phyloP scores from a whole-genome alignment of 495 filamentous ascomycete genomes.

The Aspergillus saccharolyticus region DNA sequence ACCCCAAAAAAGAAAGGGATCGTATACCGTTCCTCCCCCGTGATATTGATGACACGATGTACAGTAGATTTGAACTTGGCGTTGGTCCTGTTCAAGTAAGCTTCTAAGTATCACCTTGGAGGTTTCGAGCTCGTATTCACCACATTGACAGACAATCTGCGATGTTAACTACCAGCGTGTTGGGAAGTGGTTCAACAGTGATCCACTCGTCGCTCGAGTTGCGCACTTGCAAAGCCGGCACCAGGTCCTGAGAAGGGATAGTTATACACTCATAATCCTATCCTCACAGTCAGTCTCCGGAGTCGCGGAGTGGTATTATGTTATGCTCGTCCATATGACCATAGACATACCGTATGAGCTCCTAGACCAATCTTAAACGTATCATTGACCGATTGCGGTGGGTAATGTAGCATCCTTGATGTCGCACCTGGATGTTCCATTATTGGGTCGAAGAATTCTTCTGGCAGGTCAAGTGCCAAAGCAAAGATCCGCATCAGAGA shows the following conservation, averaged over 20 bases:
- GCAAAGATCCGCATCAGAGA: conserved; percentile 42
- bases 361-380: conserved; percentile 40
- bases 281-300: background rate
- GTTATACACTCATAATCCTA: conserved; percentile 48
- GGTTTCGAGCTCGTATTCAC: conserved; percentile 12
- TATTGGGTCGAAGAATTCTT: conserved; percentile 40
- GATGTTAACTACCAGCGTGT: conserved; percentile 48
- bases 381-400: conserved; percentile 26
- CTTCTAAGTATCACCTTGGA: too few species aligned
- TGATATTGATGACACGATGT: conserved; percentile 47
- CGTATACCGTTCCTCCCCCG: conserved; percentile 41
- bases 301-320: too few species aligned
- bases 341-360: conserved; percentile 33
- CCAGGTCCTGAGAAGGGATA: conserved; percentile 32
- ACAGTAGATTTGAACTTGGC: conserved; percentile 43
- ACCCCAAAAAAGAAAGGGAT: conserved; percentile 46
- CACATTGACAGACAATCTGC: conserved; percentile 43
- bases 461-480: conserved; percentile 37
- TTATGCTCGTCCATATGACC: too few species aligned
- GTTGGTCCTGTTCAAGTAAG: conserved; percentile 26
- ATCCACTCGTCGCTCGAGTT: conserved; percentile 39
- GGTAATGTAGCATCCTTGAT: conserved; percentile 43
- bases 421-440: conserved; percentile 39
- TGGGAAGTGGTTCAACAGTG: conserved; percentile 35
- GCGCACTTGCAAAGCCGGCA: conserved; percentile 43